Conservation (phyloP, 306 rosid genomes). For the Castanea crenata region DNA sequence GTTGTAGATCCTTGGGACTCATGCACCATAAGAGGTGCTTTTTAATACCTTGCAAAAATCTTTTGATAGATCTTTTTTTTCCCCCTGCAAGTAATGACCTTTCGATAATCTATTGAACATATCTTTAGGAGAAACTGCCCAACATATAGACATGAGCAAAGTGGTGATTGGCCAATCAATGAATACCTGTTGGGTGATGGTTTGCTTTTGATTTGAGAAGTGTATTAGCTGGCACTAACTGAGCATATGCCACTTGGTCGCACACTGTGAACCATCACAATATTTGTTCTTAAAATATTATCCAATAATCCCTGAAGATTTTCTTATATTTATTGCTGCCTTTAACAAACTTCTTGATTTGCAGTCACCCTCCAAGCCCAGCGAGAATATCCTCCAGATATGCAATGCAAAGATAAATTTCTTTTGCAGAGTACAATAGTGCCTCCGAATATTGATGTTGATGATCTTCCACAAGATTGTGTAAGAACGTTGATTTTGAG, state of each 20-base stretch:
- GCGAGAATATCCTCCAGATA: conserved; percentile 78
- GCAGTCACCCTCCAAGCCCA: conserved; percentile 96
- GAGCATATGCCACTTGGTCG: conserved; percentile 8
- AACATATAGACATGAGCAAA: conserved; percentile 6
- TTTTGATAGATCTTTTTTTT: not conserved
- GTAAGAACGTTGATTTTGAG: conserved; percentile 45
- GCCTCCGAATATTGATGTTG: conserved; percentile 63
- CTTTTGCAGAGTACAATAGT: conserved; percentile 86
- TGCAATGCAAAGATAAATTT: conserved; percentile 92
- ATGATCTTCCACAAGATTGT: conserved; percentile 74
- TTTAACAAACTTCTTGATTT: conserved; percentile 31
- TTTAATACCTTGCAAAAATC: conserved; percentile 8
- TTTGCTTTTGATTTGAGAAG: not conserved
- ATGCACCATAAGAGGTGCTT: conserved; percentile 80
- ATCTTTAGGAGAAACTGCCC: not conserved
- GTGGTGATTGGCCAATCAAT: conserved; percentile 1
- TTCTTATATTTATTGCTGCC: not conserved
- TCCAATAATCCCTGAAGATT: not conserved
- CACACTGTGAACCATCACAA: not conserved
- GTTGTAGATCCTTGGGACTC: conserved; percentile 83
- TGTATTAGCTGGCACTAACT: conserved; percentile 13
- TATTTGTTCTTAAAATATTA: conserved; percentile 20
- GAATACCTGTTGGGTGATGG: not conserved
- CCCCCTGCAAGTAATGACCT: not conserved
- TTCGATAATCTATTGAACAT: not conserved